phyloP scores from a whole-genome alignment of 2,329 filamentous ascomycete species.

The Nothopassalora personata region DNA sequence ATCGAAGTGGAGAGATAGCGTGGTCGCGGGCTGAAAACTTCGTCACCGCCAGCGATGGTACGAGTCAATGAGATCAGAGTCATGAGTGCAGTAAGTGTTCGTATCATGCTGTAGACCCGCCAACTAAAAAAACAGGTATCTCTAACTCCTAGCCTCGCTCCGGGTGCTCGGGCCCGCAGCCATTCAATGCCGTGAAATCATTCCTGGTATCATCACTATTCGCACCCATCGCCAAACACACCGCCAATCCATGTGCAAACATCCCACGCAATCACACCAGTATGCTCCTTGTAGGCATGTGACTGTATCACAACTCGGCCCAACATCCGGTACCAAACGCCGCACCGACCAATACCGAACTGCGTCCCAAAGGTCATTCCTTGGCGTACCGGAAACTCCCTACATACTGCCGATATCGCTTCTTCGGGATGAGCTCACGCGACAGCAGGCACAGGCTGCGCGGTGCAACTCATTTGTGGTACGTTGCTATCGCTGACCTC shows the following conservation, averaged over 20 bases:
- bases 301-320: background rate
- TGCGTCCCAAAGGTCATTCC: background rate
- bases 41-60: no score
- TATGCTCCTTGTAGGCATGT: background rate
- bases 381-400: background rate
- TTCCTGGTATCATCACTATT: background rate
- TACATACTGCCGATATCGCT: background rate
- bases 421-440: background rate
- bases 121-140: background rate
- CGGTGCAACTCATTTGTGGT: background rate
- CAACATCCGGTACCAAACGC: background rate
- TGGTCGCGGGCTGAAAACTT: no score
- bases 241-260: background rate
- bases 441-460: background rate
- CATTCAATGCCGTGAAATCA: background rate
- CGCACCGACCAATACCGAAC: background rate
- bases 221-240: background rate
- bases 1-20: no score
- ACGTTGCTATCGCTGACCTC: constrained; percentile 15
- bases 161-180: background rate
- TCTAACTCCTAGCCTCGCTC: background rate
- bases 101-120: background rate
- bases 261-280: background rate
- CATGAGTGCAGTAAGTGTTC: background rate
- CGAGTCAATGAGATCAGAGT: background rate